Conservation (phyloP, 2,329 filamentous ascomycete genomes). For the Didymella sp. region DNA sequence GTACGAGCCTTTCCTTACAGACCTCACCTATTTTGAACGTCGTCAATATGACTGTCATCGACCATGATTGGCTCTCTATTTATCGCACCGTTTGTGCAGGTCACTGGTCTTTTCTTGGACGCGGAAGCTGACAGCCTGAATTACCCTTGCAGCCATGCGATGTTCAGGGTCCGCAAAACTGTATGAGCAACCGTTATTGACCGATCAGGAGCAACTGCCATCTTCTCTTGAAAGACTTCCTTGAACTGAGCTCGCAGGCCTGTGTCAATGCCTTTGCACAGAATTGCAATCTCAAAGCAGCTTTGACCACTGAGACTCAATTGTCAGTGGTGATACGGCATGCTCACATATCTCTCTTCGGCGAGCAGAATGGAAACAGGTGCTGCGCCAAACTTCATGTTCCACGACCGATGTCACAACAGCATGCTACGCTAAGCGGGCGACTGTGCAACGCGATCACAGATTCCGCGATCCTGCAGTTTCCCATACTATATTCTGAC, state of each 20-base stretch:
- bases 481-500: slow-evolving; percentile 7
- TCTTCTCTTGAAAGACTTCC: neutral
- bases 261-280: neutral
- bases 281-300: neutral
- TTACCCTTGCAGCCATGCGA: neutral
- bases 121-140: neutral
- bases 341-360: neutral
- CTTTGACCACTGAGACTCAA: neutral
- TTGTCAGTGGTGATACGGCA: neutral
- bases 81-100: neutral
- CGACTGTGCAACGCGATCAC: neutral
- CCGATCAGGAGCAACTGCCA: neutral
- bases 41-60: neutral
- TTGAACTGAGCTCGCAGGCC: neutral
- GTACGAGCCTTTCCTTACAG: neutral
- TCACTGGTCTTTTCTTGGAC: neutral
- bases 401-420: slow-evolving; percentile 6
- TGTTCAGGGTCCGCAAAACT: neutral
- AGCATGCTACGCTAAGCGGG: neutral
- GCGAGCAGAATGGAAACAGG: neutral
- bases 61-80: neutral
- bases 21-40: neutral
- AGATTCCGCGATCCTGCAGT: slow-evolving; percentile 3
- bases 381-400: neutral
- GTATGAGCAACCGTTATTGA: neutral